Conservation (phyloP, 2,329 filamentous ascomycete genomes). For the Alternaria postmessia region DNA sequence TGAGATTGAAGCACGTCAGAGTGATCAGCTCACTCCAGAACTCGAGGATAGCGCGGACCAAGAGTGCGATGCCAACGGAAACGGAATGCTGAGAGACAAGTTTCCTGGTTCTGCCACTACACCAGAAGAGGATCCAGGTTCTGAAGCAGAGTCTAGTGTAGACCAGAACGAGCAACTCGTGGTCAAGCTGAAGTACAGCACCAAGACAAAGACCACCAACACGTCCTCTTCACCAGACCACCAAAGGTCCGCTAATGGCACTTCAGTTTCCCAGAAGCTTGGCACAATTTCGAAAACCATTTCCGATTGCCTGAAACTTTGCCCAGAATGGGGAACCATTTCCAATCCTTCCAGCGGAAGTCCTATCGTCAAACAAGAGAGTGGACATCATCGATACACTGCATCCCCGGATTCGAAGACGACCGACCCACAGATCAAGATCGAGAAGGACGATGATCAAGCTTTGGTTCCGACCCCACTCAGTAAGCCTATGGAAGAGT, state of each 20-base stretch:
- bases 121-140: not conserved
- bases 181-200: constrained; percentile 5
- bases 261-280: not conserved
- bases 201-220: not conserved
- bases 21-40: not conserved
- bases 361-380: not conserved
- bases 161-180: not conserved
- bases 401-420: too few species aligned
- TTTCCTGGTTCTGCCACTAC: not conserved
- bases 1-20: not conserved
- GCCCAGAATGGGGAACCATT: too few species aligned
- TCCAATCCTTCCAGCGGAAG: not conserved
- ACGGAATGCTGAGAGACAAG: not conserved
- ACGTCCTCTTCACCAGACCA: not conserved
- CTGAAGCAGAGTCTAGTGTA: not conserved
- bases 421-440: not conserved
- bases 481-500: not conserved
- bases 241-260: not conserved
- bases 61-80: not conserved
- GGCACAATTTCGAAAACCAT: too few species aligned
- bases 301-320: too few species aligned
- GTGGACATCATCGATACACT: not conserved
- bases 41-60: not conserved
- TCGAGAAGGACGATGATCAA: not conserved
- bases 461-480: not conserved